These are phyloP conservation scores for rapeseed (Brassica napus) DNA, from an alignment of 345 rosid genomes.

Conservation along the genomic window Da-Ae NC_063435.1:4153501-4154000, in stretches of 20 bases:
- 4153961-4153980: slow-evolving; percentile 20
- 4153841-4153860: slow-evolving; percentile 33
- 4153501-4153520: not conserved
- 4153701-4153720: slow-evolving; percentile 46
- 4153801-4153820: slow-evolving; percentile 38
- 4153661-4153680: slow-evolving; percentile 49
- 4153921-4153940: not conserved
- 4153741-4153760: not conserved
- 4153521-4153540: not conserved
- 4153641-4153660: slow-evolving; percentile 53
- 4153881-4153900: not conserved
- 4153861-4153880: not conserved
- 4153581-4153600: slow-evolving; percentile 44
- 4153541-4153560: not conserved
- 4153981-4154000: slow-evolving; percentile 45
- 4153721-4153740: slow-evolving; percentile 31
- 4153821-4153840: slow-evolving; percentile 56
- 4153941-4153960: not conserved
- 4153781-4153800: slow-evolving; percentile 62
- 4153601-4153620: slow-evolving; percentile 53
- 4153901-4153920: not conserved
- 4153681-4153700: slow-evolving; percentile 54
- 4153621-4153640: slow-evolving; percentile 56
- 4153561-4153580: not conserved
- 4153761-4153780: slow-evolving; percentile 49